Evolutionary conservation across 306 rosid species (phyloP).

Genomic region (Ormosia emarginata): DNA sequence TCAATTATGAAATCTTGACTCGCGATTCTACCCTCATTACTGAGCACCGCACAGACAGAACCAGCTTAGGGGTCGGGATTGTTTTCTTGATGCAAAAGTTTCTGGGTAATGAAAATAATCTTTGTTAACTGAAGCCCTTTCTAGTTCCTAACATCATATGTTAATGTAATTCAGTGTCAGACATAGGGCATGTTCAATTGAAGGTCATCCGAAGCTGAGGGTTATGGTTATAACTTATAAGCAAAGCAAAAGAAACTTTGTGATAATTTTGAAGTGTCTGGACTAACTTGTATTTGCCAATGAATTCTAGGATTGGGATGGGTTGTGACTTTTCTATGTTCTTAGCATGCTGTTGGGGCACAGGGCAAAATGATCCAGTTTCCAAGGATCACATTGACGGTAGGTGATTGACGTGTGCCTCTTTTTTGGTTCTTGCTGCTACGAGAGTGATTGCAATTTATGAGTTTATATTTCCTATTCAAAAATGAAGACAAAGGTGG

Average conservation of each 20-base stretch:
- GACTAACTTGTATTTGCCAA: constrained; percentile 21
- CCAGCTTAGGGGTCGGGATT: too few relatives aligned
- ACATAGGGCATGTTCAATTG: too few relatives aligned
- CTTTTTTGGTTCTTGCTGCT: constrained; percentile 4
- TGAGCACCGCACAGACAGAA: not conserved
- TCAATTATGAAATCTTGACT: not conserved
- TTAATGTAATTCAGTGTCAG: not conserved
- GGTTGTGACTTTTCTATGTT: constrained; percentile 72
- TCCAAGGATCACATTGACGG: constrained; percentile 42
- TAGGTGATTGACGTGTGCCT: constrained; percentile 29
- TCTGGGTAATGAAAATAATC: not conserved
- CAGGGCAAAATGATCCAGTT: constrained; percentile 43
- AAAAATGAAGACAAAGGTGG: constrained; percentile 63
- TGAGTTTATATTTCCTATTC: constrained; percentile 28
- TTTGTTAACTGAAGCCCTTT: constrained; percentile 10
- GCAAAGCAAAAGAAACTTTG: constrained; percentile 19
- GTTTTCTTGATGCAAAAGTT: too few relatives aligned
- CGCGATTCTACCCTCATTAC: not conserved
- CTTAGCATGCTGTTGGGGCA: constrained; percentile 53
- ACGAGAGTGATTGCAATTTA: constrained; percentile 15
- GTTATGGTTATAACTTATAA: constrained; percentile 17
- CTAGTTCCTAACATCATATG: not conserved
- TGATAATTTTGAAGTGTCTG: constrained; percentile 14
- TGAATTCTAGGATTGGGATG: constrained; percentile 54
- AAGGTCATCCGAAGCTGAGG: not conserved